These are phyloP conservation scores for Lathyrus sativus DNA, from an alignment of 306 rosid genomes.

Conservation along the genomic window DNA sequence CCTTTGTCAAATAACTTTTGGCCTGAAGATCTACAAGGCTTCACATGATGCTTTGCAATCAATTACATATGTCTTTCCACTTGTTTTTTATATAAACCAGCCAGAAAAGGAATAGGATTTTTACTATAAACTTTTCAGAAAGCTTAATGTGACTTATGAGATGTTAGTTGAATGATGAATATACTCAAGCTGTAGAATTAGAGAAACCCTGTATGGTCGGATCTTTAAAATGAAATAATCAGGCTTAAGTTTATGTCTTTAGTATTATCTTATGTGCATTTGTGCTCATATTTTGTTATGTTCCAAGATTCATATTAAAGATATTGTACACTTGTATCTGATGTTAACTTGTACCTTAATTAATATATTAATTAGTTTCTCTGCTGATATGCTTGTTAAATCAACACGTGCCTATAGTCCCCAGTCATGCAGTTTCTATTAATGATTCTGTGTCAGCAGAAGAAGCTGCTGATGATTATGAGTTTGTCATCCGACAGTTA, in stretches of 20 bases:
- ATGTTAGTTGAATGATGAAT: background rate
- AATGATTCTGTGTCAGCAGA: too few relatives aligned
- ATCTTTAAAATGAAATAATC: constrained; percentile 13
- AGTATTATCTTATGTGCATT: constrained; percentile 26
- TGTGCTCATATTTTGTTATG: constrained; percentile 9
- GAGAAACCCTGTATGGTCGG: constrained; percentile 12
- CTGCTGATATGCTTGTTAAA: constrained; percentile 36
- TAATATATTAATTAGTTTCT: constrained; percentile 14
- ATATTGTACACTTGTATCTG: constrained; percentile 3
- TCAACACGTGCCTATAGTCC: constrained; percentile 82
- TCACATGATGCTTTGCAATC: background rate
- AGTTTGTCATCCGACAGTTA: too few relatives aligned
- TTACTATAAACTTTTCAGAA: constrained; percentile 6
- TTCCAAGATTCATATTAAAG: constrained; percentile 17
- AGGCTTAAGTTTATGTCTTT: constrained; percentile 23
- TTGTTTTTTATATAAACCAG: background rate
- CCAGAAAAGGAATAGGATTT: background rate
- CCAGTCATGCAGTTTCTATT: too few relatives aligned
- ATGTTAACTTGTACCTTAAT: constrained; percentile 3
- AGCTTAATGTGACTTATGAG: background rate
- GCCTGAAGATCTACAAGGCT: constrained; percentile 13
- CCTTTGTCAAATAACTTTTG: background rate
- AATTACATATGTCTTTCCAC: background rate
- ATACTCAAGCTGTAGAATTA: constrained; percentile 21
- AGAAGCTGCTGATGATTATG: too few relatives aligned